Evolutionary conservation across 306 rosid species (phyloP).

Genomic region (Citrullus mucosospermus): DNA sequence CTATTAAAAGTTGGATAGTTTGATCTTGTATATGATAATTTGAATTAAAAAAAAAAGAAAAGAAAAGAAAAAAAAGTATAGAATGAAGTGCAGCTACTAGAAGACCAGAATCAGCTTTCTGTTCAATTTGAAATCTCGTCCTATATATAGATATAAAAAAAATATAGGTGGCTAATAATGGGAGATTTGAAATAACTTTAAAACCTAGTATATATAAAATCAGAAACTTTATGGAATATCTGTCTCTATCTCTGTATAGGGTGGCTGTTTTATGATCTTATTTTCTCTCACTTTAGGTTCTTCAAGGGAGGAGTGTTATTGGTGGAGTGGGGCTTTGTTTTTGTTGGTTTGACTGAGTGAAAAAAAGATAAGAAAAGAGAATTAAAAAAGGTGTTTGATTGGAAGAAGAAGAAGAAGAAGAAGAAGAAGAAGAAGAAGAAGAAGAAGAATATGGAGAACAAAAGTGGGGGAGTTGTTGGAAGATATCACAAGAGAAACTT

Average conservation of each 20-base stretch:
- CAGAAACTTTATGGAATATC: background rate
- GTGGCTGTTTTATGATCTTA: background rate
- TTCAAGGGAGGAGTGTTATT: background rate
- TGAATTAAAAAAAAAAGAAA: too few species aligned
- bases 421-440: background rate
- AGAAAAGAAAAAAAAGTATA: background rate
- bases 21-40: too few species aligned
- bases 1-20: too few species aligned
- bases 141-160: too few species aligned
- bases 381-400: background rate
- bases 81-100: background rate
- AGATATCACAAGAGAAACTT: too few species aligned
- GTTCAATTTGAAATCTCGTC: background rate
- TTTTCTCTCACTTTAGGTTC: too few species aligned
- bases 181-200: background rate
- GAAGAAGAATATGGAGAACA: background rate
- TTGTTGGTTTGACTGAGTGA: background rate
- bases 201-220: background rate
- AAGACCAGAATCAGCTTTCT: background rate
- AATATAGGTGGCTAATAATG: too few species aligned
- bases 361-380: background rate
- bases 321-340: background rate
- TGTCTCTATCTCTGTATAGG: background rate
- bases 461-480: background rate
- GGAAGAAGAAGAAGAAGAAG: background rate